Base-by-base conservation (phyloP, 495 filamentous ascomycete genomes). In the Aspergillus nidulans region DNA sequence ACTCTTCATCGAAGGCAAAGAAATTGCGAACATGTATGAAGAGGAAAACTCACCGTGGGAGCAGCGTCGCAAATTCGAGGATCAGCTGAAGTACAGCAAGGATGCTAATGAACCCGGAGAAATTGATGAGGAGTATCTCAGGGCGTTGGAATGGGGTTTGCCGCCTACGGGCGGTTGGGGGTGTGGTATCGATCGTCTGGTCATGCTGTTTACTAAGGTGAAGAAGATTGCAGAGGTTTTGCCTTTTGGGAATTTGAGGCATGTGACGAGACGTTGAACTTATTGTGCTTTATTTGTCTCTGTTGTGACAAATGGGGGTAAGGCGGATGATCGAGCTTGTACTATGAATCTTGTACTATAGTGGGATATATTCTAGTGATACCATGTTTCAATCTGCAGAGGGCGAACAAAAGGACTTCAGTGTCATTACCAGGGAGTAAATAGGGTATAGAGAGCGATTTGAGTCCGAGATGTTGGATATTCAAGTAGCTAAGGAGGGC, bases 91-190 rank as follows among this genome's bases (percentile, higher is more conserved):
- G 24, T 80, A 60, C 32, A 68, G 65, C 54, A 67, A 68, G 45
- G 67, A 64, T 10, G 64, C 62, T 21, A 68, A 71, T 21, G 73
- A 75, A 44, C 64, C 68, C 2, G 69, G 58, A 1, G 68, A 73
- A 12, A 68, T 96, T 12, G 94, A 98, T 61, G 89, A 96, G 73
- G 84, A 78, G 55, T 97, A 96, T 61, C 74, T 95, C 5, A 77
- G 86, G 51, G 89, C 89, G 4, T 67, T 98, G 41, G 89, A 92
- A 63, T 90, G 87, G 74, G 94, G 91, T 0, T 70, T 98, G 53
- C 94, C 94, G 34, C 86, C 94, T 15, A 98, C 94, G 1, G 95
- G 92, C 1, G 94, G 94, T 3, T 98, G 94, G 94, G 94, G 94
- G 0, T 91, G 90, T 60, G 94, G 94, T 0, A 77, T 97, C 26